Evolutionary conservation across 352 stramenopile species (phyloP), one percentile per base, ranked within the genome.

Genomic region (Globisporangium paddicum): DNA sequence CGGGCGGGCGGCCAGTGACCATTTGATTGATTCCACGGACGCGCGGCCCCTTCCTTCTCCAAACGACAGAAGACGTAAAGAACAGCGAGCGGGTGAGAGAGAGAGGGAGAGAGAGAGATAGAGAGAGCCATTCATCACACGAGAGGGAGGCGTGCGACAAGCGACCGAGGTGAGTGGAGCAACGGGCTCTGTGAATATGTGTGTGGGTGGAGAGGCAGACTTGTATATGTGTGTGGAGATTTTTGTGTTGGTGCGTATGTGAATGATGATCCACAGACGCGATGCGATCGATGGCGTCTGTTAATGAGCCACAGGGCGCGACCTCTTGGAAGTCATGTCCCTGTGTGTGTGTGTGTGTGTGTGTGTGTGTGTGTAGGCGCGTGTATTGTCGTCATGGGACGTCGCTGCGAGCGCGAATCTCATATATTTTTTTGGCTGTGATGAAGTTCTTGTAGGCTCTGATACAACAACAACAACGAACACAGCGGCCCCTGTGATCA

Each of bases 11-110:
- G 45, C 41, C 52, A 56, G 13, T 56, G 51, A 38, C 52, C 52
- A 58, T 46, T 58, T 58, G 37, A 58, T 58, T 58, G 37, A 58
- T 58, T 58, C 52, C 37, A 16, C 52, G 21, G 23, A 40, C 47
- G 47, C 46, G 26, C 47, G 28, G 18, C 47, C 41, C 41, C 41
- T 47, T 47, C 40, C 40, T 46, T 46, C 40, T 46, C n/a, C 38
- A 44, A 44, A 44, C 38, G 38, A 57, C 38, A n/a, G 51, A 44
- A 45, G 34, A 37, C 23, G 35, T 25, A 47, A 23, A 45, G 25
- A 41, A n/a, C n/a, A 26, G 11, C 6, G 14, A 44, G 50, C 19
- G 34, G 34, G 23, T 34, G 26, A 53, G 47, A 25, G 32, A 46
- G 28, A 50, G 49, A 19, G 35, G 25, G 18, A 21, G 38, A 38